phyloP scores from a whole-genome alignment of 352 stramenopile species.

The Globisporangium okanoganense region DNA sequence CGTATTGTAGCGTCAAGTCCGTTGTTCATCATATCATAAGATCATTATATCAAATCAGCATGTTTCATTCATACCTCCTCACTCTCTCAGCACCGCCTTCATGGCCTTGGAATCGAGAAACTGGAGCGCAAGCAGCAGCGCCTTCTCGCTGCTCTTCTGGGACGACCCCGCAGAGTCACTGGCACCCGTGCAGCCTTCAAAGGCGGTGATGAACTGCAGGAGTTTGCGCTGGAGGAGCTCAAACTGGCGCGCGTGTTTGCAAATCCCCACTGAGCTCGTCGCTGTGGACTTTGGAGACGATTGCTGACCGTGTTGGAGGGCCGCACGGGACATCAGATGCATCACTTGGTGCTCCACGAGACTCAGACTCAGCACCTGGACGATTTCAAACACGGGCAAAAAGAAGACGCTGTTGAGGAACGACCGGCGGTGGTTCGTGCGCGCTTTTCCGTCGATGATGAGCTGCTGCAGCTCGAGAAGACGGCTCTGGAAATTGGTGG shows the following conservation, averaged over 20 bases:
- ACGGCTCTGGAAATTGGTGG: conserved; percentile 28
- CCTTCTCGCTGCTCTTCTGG: conserved; percentile 54
- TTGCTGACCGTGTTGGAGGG: neutral
- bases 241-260: conserved; percentile 18
- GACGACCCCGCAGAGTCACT: conserved; percentile 4
- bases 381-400: conserved; percentile 37
- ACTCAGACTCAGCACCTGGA: conserved; percentile 36
- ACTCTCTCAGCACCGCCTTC: neutral
- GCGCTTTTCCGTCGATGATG: conserved; percentile 34
- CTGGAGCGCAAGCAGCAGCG: conserved; percentile 46
- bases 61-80: neutral
- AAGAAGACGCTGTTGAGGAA: conserved; percentile 50
- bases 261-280: neutral
- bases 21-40: neutral
- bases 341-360: conserved; percentile 51
- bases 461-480: conserved; percentile 29
- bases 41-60: neutral
- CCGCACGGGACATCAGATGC: conserved; percentile 16
- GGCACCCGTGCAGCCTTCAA: conserved; percentile 50
- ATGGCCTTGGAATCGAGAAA: conserved; percentile 25
- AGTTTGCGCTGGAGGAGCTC: conserved; percentile 59
- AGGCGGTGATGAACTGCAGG: conserved; percentile 61
- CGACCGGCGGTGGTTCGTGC: conserved; percentile 58
- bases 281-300: neutral
- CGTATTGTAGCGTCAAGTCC: neutral